Evolutionary conservation across 164 flowering plant species (phyloP).

Genomic region (Chloranthus sessilifolius): DNA sequence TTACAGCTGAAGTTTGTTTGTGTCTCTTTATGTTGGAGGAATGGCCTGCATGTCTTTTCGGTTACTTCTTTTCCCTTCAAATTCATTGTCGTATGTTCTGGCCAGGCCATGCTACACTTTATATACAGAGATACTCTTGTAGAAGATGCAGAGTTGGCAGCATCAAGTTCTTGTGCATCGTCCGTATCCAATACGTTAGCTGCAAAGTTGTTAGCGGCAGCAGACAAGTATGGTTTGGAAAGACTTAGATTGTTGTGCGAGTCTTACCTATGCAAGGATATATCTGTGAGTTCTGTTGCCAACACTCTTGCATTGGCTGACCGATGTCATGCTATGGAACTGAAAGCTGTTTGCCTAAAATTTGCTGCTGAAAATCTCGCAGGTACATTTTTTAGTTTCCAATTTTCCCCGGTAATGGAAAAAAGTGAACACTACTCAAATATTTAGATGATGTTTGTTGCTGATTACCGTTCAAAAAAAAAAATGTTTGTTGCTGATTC

Average conservation of each 20-base stretch:
- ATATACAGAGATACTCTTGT: slow-evolving; percentile 69
- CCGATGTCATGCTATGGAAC: slow-evolving; percentile 48
- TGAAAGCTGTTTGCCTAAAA: slow-evolving; percentile 70
- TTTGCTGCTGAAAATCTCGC: slow-evolving; percentile 80
- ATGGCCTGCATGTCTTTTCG: background rate
- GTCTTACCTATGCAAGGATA: slow-evolving; percentile 62
- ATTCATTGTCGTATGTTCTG: background rate
- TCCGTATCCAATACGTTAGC: slow-evolving; percentile 54
- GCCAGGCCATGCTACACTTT: slow-evolving; percentile 84
- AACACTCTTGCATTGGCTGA: slow-evolving; percentile 65
- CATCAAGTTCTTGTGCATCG: slow-evolving; percentile 39
- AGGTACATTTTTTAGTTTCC: slow-evolving; percentile 38
- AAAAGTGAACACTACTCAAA: no score
- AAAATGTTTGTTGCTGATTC: no score
- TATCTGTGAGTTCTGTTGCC: slow-evolving; percentile 66
- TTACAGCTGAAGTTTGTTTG: slow-evolving; percentile 60
- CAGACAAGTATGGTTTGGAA: slow-evolving; percentile 62
- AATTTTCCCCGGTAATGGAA: background rate
- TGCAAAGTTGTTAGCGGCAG: slow-evolving; percentile 69
- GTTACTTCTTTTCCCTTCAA: background rate
- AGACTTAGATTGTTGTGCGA: slow-evolving; percentile 72
- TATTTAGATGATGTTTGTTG: no score
- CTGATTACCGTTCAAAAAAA: no score
- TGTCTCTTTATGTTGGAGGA: slow-evolving; percentile 29
- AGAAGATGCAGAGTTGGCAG: slow-evolving; percentile 54